Evolutionary conservation across 352 stramenopile species (phyloP), one percentile per base, ranked within the genome.

Genomic region (Globisporangium nagaii): DNA sequence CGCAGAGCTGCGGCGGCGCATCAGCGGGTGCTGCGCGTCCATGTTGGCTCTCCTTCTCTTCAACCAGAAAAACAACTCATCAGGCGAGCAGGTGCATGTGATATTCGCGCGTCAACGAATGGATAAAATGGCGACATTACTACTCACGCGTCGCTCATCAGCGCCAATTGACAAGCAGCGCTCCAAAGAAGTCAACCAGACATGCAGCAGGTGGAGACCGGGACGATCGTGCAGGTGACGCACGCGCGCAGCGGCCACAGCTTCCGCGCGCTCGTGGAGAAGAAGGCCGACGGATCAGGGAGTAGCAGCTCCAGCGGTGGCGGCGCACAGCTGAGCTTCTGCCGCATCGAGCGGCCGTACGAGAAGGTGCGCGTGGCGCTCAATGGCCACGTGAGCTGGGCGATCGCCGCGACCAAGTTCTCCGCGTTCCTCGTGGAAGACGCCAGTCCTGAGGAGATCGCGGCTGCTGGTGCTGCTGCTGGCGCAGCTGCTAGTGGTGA

Each of bases 341-440:
- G 78, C 39, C 72, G 72, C 36, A 45, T 89, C 25, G 68, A 88
- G 44, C 69, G 71, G 15, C 83, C 79, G 27, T 90, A 88, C 58
- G 79, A 90, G 64, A 88, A 88, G 63, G 68, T 93, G 24, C 80
- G 81, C n/a, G 73, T 90, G 39, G 73, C 79, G 32, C 73, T 89
- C 25, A 90, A 84, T 28, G 74, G 72, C 31, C 60, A 77, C 28
- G 77, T 86, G 22, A 73, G 54, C 27, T 93, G 80, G 78, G 69
- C 72, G n/a, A 43, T 78, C 32, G 65, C 73, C 2, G 72, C 80
- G 25, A 56, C 70, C 53, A 93, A 89, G 68, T 88, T 89, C 48
- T 68, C 78, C 8, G 52, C 75, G n/a, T 79, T 93, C 43, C 39
- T 84, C 22, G 46, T 88, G 22, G 77, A 90, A 59, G 53, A 65